Evolutionary conservation across 1,139 yeast species (phyloP), one percentile per base, ranked within the genome.

Genomic region (Yamadazyma diospyri): DNA sequence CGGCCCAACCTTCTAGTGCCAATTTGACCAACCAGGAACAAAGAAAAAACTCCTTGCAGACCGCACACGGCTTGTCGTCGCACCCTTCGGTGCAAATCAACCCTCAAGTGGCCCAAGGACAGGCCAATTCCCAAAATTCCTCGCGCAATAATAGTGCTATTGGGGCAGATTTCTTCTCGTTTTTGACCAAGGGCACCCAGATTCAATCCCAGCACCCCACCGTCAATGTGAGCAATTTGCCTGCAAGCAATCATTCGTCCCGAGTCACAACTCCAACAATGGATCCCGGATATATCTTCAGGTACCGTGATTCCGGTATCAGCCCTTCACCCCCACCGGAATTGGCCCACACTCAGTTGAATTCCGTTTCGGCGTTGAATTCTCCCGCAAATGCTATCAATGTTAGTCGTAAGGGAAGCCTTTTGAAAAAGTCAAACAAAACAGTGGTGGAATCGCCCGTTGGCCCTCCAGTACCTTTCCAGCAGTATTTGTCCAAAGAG

Each of bases 381-480:
- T 34, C 33, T 3, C 36, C 33, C 11, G 21, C 33, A 12, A 22
- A 10, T 22, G 59, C 62, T 2, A 53, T 57, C n/a, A 54, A 46
- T 27, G 51, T 54, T 12, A 25, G 54, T 50, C 39, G 61, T 28
- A 50, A 49, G 31, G 41, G 50, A 6, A 47, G 57, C 6, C 27
- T 47, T 6, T 12, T 36, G 11, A 57, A 53, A 26, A 55, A 48
- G 30, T 45, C 81, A 4, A 52, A 48, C 27, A 60, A 60, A 36
- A 58, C 57, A 3, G 50, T 46, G n/a, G 71, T 69, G 16, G 70
- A 68, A 15, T 63, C 81, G 3, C 84, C 83, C 2, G 72, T 67
- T 4, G 85, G 81, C 0, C 84, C 87, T 1, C 78, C 81, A 20
- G 81, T 81, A 2, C 89, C 89, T 13, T 83, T 83, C 50, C 81